A percentile compares a stretch with the other conserved stretches of the same genome.
phyloP scores from a whole-genome alignment of 2,329 filamentous ascomycete genomes.

The Aspergillus arachidicola region DNA sequence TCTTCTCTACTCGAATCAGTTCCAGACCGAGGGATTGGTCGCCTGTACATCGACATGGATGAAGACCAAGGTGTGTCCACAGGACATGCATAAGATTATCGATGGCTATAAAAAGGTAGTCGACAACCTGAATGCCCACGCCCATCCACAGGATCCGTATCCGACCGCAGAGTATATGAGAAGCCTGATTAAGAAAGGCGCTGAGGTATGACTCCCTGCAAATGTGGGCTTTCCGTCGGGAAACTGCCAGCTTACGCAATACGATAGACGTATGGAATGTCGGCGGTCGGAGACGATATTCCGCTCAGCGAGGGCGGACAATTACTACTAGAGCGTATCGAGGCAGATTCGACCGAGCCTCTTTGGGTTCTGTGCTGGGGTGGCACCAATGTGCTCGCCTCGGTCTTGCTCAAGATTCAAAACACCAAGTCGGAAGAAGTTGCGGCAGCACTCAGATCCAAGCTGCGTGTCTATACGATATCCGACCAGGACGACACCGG shows the following conservation, averaged over 20 bases:
- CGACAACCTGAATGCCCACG: not conserved
- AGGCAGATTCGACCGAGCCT: not conserved
- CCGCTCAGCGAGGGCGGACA: not conserved
- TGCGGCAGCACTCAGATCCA: not conserved
- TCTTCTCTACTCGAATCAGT: not conserved
- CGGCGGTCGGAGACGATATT: not conserved
- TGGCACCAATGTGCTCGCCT: not conserved
- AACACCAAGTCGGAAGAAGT: not conserved
- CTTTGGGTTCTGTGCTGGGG: not conserved
- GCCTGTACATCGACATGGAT: not conserved
- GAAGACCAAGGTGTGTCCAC: not conserved
- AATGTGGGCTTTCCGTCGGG: not conserved
- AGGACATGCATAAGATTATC: not conserved
- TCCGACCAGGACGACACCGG: not conserved
- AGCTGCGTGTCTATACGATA: not conserved
- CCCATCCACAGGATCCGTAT: not conserved
- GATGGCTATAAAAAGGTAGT: not conserved
- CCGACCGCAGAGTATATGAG: not conserved
- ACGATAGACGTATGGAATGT: not conserved
- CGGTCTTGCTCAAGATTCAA: not conserved
- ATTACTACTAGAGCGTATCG: not conserved
- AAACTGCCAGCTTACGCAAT: not conserved
- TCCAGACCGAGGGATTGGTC: not conserved
- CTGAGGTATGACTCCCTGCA: not conserved
- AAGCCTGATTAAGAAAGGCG: not conserved